These are phyloP conservation scores for Amoeboradix gromovi DNA, from an alignment of 371 early-diverging fungal species.

Conservation along the genomic window DNA sequence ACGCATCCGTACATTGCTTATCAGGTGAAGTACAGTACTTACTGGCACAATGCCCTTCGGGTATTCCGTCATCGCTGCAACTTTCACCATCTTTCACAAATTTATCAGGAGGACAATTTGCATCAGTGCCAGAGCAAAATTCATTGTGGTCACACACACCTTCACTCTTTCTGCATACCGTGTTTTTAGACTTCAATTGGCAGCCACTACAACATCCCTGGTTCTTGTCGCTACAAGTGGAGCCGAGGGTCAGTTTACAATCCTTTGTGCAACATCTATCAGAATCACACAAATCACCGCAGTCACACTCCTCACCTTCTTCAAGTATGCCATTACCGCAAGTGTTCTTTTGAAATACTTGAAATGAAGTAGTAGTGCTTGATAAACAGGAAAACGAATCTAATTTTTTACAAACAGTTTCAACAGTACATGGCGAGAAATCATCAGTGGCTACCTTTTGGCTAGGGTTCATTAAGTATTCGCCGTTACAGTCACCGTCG, in stretches of 20 bases:
- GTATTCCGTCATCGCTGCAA: slow-evolving; percentile 11
- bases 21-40: slow-evolving; percentile 63
- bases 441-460: slow-evolving; percentile 30
- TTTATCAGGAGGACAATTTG: slow-evolving; percentile 41
- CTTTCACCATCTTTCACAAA: slow-evolving; percentile 29
- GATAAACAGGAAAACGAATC: slow-evolving; percentile 23
- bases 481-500: background rate
- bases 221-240: slow-evolving; percentile 27
- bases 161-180: slow-evolving; percentile 36
- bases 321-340: slow-evolving; percentile 4
- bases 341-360: background rate
- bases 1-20: slow-evolving; percentile 26
- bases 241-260: slow-evolving; percentile 1
- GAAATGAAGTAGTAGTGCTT: slow-evolving; percentile 23
- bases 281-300: slow-evolving; percentile 2
- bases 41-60: slow-evolving; percentile 30
- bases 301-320: slow-evolving; percentile 4
- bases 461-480: slow-evolving; percentile 25
- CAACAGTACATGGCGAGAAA: slow-evolving; percentile 50
- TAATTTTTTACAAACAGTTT: slow-evolving; percentile 5
- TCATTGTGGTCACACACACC: slow-evolving; percentile 54
- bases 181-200: slow-evolving; percentile 22
- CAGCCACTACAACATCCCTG: slow-evolving; percentile 55
- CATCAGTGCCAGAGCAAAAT: slow-evolving; percentile 37
- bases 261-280: slow-evolving; percentile 3